Evolutionary conservation across 805 yeast genomes (phyloP).

Genomic region (Diddensiella transvaalensis): DNA sequence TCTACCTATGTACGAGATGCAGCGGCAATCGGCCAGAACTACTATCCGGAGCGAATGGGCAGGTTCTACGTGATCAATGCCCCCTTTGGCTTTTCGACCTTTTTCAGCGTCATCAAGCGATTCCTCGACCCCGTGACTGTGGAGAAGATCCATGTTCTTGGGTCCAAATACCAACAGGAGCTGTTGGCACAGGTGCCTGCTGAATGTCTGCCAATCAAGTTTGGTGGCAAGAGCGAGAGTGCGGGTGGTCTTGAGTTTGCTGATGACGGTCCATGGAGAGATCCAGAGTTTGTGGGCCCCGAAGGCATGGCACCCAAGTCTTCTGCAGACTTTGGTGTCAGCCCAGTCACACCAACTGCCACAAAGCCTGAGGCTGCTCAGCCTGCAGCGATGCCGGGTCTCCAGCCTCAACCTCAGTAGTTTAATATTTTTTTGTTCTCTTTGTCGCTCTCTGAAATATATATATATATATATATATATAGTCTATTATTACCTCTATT

Average conservation of each 20-base stretch:
- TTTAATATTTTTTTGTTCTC: neutral
- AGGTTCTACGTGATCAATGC: conserved; percentile 93
- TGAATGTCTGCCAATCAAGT: conserved; percentile 85
- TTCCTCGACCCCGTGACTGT: conserved; percentile 98
- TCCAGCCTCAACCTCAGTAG: conserved; percentile 1
- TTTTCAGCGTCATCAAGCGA: conserved; percentile 85
- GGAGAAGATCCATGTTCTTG: conserved; percentile 84
- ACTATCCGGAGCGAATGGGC: conserved; percentile 99
- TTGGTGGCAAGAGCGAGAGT: conserved; percentile 78
- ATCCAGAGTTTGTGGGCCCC: conserved; percentile 80
- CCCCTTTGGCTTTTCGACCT: conserved; percentile 95
- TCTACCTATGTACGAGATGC: conserved; percentile 89
- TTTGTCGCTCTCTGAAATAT: no score
- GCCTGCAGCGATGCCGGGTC: conserved; percentile 3
- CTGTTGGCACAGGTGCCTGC: conserved; percentile 88
- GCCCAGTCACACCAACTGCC: neutral
- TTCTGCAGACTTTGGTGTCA: neutral
- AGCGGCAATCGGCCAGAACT: conserved; percentile 90
- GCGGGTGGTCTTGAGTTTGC: conserved; percentile 77
- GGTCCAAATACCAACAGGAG: conserved; percentile 74
- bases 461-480: no score
- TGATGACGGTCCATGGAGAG: conserved; percentile 98
- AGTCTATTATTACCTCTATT: no score
- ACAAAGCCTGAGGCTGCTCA: neutral
- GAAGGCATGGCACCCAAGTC: conserved; percentile 83